phyloP scores from a whole-genome alignment of 2,329 filamentous ascomycete genomes.

The Colletotrichum noveboracense region DNA sequence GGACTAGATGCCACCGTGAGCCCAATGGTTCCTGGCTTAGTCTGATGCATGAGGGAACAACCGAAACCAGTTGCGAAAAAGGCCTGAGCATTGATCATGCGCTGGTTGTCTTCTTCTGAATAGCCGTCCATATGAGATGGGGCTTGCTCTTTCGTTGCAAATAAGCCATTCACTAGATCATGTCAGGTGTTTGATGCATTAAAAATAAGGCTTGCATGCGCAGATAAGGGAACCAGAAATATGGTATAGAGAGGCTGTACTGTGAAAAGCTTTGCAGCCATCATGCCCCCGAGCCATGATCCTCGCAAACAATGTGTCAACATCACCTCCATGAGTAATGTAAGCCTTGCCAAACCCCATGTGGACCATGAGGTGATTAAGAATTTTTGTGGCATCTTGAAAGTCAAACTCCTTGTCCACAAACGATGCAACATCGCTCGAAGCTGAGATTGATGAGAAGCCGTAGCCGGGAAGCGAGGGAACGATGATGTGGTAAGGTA shows the following conservation, averaged over 20 bases:
- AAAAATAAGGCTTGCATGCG: not conserved
- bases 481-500: not conserved
- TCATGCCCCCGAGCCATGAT: not conserved
- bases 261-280: not conserved
- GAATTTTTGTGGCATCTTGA: not conserved
- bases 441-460: not conserved
- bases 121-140: not conserved
- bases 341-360: not conserved
- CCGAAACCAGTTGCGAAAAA: not conserved
- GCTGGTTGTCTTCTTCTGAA: not conserved
- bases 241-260: conserved; percentile 18
- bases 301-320: not conserved
- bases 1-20: not conserved
- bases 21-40: not conserved
- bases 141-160: not conserved
- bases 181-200: not conserved
- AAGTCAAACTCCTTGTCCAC: not conserved
- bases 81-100: not conserved
- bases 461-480: not conserved
- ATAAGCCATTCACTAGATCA: not conserved
- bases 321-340: not conserved
- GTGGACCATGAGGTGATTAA: not conserved
- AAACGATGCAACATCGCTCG: not conserved
- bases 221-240: not conserved
- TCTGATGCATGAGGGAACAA: not conserved